Base-by-base conservation (phyloP, 306 rosid genomes). In the Quercus parvula region DNA sequence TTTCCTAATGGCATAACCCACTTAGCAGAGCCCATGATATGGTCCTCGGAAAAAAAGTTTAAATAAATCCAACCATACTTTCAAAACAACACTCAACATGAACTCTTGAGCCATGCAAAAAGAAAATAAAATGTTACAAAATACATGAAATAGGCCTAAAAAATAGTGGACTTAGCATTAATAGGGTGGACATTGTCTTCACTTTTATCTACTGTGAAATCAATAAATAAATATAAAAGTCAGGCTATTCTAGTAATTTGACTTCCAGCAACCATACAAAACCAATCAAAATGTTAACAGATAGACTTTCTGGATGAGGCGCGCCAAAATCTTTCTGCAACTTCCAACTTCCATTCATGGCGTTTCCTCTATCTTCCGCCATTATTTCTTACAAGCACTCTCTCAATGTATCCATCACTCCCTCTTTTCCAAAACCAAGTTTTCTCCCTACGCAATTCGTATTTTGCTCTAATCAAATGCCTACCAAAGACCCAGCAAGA, bases 281-380 rank as follows among this genome's bases (percentile, higher is more conserved):
- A 25, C 57, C 70, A 30, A 2, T 2, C 3, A 17, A n/a, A 28
- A 69, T 2, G 13, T 12, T 76, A 70, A 70, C 68, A 72, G 79
- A 85, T 84, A 84, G 88, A 78, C 83, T 44, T 55, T 14, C 74
- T 67, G 83, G 89, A 85, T 81, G 85, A 85, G 91, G 87, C 89
- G 87, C 87, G 91, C 91, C 89, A 85, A 83, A 85, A 72, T 63
- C 75, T 71, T 62, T 38, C 79, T 19, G 75, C 81, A 56, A 70
- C 82, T 70, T 25, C 77, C 58, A 87, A 70, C 56, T 54, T 71
- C 83, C 58, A 41, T 73, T 73, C 28, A 92, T 92, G 97, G 91
- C 97, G 74, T 85, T 90, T 73, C 78, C 87, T 78, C 66, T 87
- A 71, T 87, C 91, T 68, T 82, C 91, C 70, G 81, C 88, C 87